Percentiles rank a stretch among this genome's conserved stretches.
Evolutionary conservation across 2,329 filamentous ascomycete genomes (phyloP).

Genomic region (Aschersonia sp.): DNA sequence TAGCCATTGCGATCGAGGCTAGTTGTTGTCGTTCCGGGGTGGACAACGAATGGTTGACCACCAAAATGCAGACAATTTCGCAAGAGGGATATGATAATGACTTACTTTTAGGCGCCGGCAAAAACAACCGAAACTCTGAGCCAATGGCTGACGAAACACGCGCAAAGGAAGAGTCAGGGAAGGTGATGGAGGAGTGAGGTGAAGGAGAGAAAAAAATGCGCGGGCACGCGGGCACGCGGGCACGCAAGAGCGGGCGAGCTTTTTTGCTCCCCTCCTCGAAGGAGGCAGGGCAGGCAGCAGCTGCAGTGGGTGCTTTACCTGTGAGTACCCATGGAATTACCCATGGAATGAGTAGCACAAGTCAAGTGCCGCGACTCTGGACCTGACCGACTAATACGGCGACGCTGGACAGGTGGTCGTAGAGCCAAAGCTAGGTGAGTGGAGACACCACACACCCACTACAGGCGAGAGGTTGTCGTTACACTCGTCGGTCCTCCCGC

Average conservation of each 20-base stretch:
- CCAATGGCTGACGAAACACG: conserved; percentile 26
- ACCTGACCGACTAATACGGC: too few species aligned
- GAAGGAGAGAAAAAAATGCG: conserved; percentile 15
- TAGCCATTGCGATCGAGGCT: conserved; percentile 4
- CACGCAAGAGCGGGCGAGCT: conserved; percentile 18
- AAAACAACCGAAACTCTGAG: conserved; percentile 30
- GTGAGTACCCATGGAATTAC: neutral
- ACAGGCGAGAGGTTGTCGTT: too few species aligned
- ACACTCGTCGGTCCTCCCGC: too few species aligned
- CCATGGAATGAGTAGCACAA: too few species aligned
- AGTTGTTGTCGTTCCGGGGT: neutral
- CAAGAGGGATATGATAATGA: conserved; percentile 8
- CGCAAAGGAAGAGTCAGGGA: conserved; percentile 31
- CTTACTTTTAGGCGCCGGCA: conserved; percentile 41
- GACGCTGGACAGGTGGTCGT: too few species aligned
- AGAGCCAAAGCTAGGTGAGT: too few species aligned
- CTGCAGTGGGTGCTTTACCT: neutral
- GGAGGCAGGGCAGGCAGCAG: conserved; percentile 1
- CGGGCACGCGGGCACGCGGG: conserved; percentile 13
- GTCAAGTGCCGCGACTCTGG: too few species aligned
- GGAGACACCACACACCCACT: too few species aligned
- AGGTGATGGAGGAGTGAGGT: conserved; percentile 16
- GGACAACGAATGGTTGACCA: neutral
- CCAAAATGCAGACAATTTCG: neutral
- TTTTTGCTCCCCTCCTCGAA: conserved; percentile 15